Evolutionary conservation across 345 rosid genomes (phyloP).

Genomic region (Trapa bicornis): DNA sequence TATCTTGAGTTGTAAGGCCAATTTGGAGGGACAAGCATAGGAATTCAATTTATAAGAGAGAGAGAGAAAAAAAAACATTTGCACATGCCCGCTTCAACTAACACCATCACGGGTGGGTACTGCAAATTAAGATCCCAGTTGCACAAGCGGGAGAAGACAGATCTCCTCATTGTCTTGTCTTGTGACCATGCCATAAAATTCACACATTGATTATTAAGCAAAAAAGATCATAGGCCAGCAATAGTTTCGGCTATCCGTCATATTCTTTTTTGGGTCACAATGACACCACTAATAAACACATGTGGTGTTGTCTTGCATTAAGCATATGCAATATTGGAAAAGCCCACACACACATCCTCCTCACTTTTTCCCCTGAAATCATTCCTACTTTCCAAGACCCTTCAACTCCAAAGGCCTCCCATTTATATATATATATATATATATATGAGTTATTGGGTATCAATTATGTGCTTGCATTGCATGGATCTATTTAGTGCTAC

Average conservation of each 20-base stretch:
- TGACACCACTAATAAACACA: not conserved
- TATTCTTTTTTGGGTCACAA: no score
- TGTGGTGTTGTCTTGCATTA: constrained; percentile 37
- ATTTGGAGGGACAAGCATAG: not conserved
- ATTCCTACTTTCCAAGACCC: constrained; percentile 33
- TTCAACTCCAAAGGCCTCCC: constrained; percentile 16
- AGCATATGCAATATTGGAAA: constrained; percentile 22
- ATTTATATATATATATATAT: not conserved
- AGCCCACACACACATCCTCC: constrained; percentile 14
- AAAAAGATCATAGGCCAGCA: no score
- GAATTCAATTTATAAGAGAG: no score
- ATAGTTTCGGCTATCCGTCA: no score
- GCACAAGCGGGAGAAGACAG: not conserved
- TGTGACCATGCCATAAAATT: no score
- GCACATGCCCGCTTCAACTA: not conserved
- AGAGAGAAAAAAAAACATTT: not conserved
- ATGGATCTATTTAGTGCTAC: no score
- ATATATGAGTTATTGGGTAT: no score
- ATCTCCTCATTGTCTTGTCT: not conserved
- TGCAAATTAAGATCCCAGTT: not conserved
- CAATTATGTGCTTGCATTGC: no score
- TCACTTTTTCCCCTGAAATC: constrained; percentile 9
- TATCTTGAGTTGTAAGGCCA: constrained; percentile 34
- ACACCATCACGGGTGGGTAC: not conserved
- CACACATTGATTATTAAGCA: no score